These are phyloP conservation scores for Boletellus deceptivus DNA, from an alignment of 1,284 basidiomycete species.

Conservation along the genomic window DNA sequence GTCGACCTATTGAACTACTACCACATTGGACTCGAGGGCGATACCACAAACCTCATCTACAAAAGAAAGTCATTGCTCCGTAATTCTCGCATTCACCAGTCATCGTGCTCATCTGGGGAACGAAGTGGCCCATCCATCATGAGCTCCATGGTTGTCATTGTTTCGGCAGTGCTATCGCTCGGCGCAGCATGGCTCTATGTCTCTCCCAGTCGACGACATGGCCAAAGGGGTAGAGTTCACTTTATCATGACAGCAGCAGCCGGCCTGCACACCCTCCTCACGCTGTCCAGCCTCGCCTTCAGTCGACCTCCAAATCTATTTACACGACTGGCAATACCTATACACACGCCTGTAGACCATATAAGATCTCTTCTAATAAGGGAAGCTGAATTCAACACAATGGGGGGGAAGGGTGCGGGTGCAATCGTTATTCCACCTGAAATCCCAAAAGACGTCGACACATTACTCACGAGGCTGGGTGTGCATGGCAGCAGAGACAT, in stretches of 20 bases:
- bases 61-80: not conserved
- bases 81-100: not conserved
- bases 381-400: conserved; percentile 19
- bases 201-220: conserved; percentile 6
- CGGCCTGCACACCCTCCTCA: conserved; percentile 55
- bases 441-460: conserved; percentile 48
- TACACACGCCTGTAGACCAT: conserved; percentile 51
- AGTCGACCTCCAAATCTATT: conserved; percentile 64
- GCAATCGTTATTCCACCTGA: conserved; percentile 22
- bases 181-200: conserved; percentile 23
- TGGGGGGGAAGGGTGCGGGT: not conserved
- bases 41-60: not conserved
- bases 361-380: conserved; percentile 47
- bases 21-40: not conserved
- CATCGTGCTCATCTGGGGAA: not conserved
- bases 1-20: no score
- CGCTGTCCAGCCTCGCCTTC: conserved; percentile 48
- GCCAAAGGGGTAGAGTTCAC: not conserved
- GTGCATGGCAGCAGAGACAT: conserved; percentile 56
- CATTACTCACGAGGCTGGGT: conserved; percentile 53
- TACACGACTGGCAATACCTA: conserved; percentile 47
- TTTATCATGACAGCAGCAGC: conserved; percentile 32
- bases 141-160: conserved; percentile 5
- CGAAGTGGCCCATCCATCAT: not conserved
- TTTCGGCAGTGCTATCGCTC: conserved; percentile 18